Base-by-base conservation (phyloP, 257 asterid species). In the Solanum tarijense region DNA sequence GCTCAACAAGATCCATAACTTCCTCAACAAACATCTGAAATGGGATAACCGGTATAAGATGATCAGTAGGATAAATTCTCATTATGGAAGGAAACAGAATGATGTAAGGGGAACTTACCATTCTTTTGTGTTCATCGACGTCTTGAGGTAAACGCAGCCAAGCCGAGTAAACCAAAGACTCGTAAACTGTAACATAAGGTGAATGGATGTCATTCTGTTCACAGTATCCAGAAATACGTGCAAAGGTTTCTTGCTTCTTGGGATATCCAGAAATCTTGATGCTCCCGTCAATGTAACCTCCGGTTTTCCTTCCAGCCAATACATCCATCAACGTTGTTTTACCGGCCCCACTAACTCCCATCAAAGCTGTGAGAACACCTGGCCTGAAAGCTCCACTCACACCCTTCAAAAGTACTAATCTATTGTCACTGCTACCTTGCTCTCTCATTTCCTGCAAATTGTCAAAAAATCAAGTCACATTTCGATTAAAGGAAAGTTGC, bases 321-420 rank as follows among this genome's bases (percentile, higher is more conserved):
- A 94, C 98, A 41, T 94, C 98, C 98, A 94, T 92, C 34, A 94
- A 92, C 14, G 98, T 94, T 3, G 98, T 94, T 90, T 94, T 94
- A 1, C 98, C 98, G 0, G 98, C 98, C 29, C 98, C 98, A 73
- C 95, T 94, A 18, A 94, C 95, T 34, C 98, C 98, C 96, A 94
- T 93, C 72, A 94, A 82, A 86, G 98, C 95, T 16, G 96, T 91
- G 32, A 94, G 92, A 86, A 93, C 87, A 18, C 96, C 96, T 0
- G 96, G 98, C 79, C 92, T 93, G 82, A 94, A 93, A 14, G 93
- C 94, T 18, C 96, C 98, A 87, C 94, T 94, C 25, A 93, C 95
- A 21, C 95, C 91, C 83, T 92, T 93, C 62, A 94, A 86, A 79
- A 93, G 96, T 46, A 90, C 92, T 79, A 94, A 88, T 62, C 88